Evolutionary conservation across 345 rosid genomes (phyloP).

Genomic region (Salix exigua): DNA sequence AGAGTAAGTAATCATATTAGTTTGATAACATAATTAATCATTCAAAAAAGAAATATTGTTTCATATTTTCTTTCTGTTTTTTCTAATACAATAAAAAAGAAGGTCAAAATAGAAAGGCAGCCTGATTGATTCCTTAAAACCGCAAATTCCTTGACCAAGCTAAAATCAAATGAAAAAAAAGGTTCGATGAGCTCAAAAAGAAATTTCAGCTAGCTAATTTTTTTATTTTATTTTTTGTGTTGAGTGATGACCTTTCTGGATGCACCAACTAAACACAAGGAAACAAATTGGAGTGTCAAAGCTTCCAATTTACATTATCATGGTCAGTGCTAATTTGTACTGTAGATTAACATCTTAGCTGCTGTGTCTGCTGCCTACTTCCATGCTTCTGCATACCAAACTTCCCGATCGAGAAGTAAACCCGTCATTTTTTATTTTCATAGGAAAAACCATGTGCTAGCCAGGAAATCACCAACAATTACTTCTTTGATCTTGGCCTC

Average conservation of each 20-base stretch:
- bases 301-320: background rate
- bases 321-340: background rate
- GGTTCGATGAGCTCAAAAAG: background rate
- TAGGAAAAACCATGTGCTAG: background rate
- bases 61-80: too few species aligned
- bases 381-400: background rate
- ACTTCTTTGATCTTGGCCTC: background rate
- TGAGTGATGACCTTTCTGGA: background rate
- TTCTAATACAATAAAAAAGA: too few species aligned
- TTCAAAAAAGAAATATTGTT: too few species aligned
- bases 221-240: too few species aligned
- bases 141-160: background rate
- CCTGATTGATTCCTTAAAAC: background rate
- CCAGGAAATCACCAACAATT: background rate
- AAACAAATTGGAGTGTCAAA: background rate
- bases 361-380: background rate
- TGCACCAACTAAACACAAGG: background rate
- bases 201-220: background rate
- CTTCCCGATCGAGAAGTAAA: background rate
- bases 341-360: background rate
- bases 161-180: background rate
- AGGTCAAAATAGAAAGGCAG: too few species aligned
- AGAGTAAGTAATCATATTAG: too few species aligned
- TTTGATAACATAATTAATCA: too few species aligned
- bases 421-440: too few species aligned